These are phyloP conservation scores for Areca catechu DNA, from an alignment of 176 grass and related monocot genomes.

Conservation along the genomic window DNA sequence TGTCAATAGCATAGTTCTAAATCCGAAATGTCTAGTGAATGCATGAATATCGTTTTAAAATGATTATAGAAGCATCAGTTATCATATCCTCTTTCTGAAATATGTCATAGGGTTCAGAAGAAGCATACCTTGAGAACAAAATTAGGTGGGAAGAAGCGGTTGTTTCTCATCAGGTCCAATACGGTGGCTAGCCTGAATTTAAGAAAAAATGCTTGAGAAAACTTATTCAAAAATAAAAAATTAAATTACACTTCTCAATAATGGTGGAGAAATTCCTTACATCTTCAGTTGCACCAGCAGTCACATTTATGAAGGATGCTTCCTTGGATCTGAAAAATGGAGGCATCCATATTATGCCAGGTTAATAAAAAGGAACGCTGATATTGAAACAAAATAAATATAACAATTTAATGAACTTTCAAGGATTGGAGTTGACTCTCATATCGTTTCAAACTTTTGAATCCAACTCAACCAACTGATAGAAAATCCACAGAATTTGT, in stretches of 20 bases:
- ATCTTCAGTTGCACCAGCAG: constrained; percentile 49
- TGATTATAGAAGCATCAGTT: too few relatives aligned
- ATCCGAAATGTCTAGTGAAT: too few relatives aligned
- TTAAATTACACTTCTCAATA: not conserved
- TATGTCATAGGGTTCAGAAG: not conserved
- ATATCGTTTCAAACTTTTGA: too few relatives aligned
- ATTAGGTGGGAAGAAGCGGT: constrained; percentile 76
- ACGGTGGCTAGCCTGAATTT: constrained; percentile 53
- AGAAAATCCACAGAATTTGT: too few relatives aligned
- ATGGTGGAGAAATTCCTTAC: constrained; percentile 30
- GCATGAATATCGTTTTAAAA: too few relatives aligned
- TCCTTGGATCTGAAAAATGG: constrained; percentile 46
- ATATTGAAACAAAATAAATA: too few relatives aligned
- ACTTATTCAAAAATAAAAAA: not conserved
- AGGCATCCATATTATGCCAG: constrained; percentile 13
- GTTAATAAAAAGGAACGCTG: not conserved
- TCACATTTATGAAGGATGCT: constrained; percentile 30
- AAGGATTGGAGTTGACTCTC: too few relatives aligned
- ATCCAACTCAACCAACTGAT: too few relatives aligned
- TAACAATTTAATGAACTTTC: too few relatives aligned
- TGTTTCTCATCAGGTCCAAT: constrained; percentile 65
- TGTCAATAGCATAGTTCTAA: too few relatives aligned
- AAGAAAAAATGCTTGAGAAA: not conserved
- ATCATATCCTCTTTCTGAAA: not conserved
- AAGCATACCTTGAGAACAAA: constrained; percentile 22